Conservation (phyloP, 345 rosid species). For the Sisymbrium irio region DNA sequence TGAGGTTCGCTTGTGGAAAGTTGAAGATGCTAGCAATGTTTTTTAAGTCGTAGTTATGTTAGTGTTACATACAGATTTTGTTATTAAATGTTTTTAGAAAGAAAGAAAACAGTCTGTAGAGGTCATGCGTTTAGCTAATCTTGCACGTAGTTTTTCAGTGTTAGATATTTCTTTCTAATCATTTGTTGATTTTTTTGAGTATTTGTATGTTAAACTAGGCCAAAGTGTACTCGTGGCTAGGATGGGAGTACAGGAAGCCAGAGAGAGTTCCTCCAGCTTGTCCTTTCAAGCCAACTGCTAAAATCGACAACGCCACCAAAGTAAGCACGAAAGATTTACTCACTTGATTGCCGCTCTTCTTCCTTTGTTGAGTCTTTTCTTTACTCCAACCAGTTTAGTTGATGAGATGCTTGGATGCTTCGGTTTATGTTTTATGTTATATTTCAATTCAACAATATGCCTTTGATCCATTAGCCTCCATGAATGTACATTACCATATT, state of each 20-base stretch:
- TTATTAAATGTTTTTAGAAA: not conserved
- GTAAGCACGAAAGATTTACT: conserved; percentile 37
- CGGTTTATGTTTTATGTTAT: not conserved
- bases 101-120: not conserved
- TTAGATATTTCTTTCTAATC: not conserved
- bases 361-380: not conserved
- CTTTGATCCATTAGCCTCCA: conserved; percentile 7
- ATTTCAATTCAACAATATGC: not conserved
- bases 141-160: not conserved
- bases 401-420: not conserved
- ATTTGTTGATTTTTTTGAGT: not conserved
- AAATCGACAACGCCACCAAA: conserved; percentile 34
- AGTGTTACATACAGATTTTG: too few relatives aligned
- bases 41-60: not conserved
- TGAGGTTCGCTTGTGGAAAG: not conserved
- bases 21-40: conserved; percentile 8
- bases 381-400: not conserved
- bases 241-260: conserved; percentile 97
- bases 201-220: conserved; percentile 40
- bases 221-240: conserved; percentile 62
- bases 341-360: not conserved
- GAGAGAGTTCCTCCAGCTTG: conserved; percentile 82
- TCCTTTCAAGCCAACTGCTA: conserved; percentile 64
- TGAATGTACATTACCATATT: not conserved
- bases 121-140: not conserved